Base-by-base conservation (phyloP, 441 rosid genomes). In the Arabidopsis hybrid region DNA sequence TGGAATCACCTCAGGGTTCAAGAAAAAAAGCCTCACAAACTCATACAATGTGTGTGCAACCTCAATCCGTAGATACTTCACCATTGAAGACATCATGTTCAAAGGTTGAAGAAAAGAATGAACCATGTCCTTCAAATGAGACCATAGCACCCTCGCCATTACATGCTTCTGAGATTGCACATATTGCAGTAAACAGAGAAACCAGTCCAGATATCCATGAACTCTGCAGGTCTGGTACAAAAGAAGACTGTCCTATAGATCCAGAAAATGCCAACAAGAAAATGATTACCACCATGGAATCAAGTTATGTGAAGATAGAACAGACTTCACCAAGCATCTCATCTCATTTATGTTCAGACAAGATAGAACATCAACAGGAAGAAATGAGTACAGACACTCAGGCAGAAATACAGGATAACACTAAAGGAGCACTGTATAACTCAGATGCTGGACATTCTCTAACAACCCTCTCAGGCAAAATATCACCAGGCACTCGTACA, bases 61-160 rank as follows among this genome's bases (percentile, higher is more conserved):
- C 66, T 55, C 78, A 45, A 21, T 49, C 64, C 49, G 65, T 36
- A 63, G 38, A 39, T 62, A 65, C 75, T 68, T 73, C 75, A 65
- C 70, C 70, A 8, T 7, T 45, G 47, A 78, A 72, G 74, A 13
- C 62, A 38, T 61, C 61, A n/a, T 38, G 26, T 69, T 55, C 16
- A 55, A 36, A 39, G 61, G 32, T 55, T 18, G 61, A 76, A 78
- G 83, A 87, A 53, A 50, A 67, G 65, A 67, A 82, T 69, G 84
- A 64, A 50, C 77, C 83, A 65, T 56, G 77, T 75, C 46, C 57
- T 61, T 45, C 42, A 39, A 69, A 49, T 21, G 82, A 81, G 49
- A 76, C 75, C 7, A 9, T 65, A 60, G 81, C 59, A 55, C 52
- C 64, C 69, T 40, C 26, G 52, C 76, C 72, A 35, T 55, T 53